These are phyloP conservation scores for Clavariopsis aquatica DNA, from an alignment of 495 filamentous ascomycete genomes.

Conservation along the genomic window DNA sequence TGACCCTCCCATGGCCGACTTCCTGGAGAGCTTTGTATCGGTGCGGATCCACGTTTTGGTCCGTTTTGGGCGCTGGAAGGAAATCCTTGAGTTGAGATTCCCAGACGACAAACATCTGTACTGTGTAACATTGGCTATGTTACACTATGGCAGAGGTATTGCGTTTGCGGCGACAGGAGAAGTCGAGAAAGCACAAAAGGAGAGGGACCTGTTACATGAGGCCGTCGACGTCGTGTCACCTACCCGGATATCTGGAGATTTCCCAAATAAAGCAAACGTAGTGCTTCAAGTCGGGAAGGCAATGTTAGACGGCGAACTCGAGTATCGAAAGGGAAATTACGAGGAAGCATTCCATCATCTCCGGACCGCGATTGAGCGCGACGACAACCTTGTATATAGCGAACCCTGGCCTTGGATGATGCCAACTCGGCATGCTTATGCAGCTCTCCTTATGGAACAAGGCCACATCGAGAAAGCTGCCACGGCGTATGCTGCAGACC, in stretches of 20 bases:
- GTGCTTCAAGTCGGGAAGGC: slow-evolving; percentile 59
- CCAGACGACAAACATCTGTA: slow-evolving; percentile 58
- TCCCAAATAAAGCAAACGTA: slow-evolving; percentile 64
- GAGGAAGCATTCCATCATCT: slow-evolving; percentile 59
- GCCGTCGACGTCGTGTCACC: slow-evolving; percentile 51
- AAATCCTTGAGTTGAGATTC: slow-evolving; percentile 50
- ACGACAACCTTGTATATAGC: slow-evolving; percentile 61
- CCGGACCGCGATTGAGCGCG: slow-evolving; percentile 53
- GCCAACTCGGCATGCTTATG: slow-evolving; percentile 63
- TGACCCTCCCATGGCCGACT: slow-evolving; percentile 71
- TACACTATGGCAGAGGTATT: slow-evolving; percentile 64
- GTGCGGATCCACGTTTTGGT: slow-evolving; percentile 65
- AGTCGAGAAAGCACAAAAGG: slow-evolving; percentile 51
- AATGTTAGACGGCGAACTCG: slow-evolving; percentile 70
- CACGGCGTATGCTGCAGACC: slow-evolving; percentile 60
- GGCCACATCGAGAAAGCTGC: slow-evolving; percentile 56
- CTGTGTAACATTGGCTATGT: slow-evolving; percentile 63
- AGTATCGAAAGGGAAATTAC: slow-evolving; percentile 61
- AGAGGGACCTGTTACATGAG: slow-evolving; percentile 50
- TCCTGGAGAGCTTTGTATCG: slow-evolving; percentile 65
- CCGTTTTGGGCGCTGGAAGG: slow-evolving; percentile 56
- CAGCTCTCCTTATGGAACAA: slow-evolving; percentile 64
- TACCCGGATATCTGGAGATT: slow-evolving; percentile 55
- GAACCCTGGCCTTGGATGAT: slow-evolving; percentile 58
- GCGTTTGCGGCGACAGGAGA: slow-evolving; percentile 58